Percentiles rank a stretch among this genome's conserved stretches.
These are phyloP conservation scores for Aspergillus uvarum DNA, from an alignment of 2,329 filamentous ascomycete species.

Conservation along the genomic window DNA sequence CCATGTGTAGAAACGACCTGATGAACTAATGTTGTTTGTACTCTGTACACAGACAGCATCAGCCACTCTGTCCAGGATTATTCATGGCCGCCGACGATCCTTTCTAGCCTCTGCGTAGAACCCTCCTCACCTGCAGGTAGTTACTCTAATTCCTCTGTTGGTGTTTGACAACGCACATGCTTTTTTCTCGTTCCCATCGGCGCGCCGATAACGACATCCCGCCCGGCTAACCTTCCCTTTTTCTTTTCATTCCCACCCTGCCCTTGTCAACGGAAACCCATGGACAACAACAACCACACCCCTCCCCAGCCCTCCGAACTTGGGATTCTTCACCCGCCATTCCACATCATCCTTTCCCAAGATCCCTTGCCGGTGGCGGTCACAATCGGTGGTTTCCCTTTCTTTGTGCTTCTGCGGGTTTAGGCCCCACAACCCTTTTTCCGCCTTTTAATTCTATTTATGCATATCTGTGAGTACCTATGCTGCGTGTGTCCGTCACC, in stretches of 20 bases:
- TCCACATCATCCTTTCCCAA: not conserved
- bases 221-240: not conserved
- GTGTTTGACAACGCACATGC: not conserved
- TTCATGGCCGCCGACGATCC: no score
- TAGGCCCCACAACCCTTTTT: not conserved
- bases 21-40: not conserved
- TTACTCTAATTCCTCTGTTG: not conserved
- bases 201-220: not conserved
- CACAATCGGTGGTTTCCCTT: no score
- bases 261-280: no score
- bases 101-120: no score
- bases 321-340: not conserved
- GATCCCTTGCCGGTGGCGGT: not conserved
- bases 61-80: no score
- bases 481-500: not conserved
- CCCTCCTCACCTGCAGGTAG: not conserved
- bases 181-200: not conserved
- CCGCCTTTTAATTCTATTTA: not conserved
- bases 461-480: not conserved
- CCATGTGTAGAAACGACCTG: not conserved
- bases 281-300: no score
- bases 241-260: not conserved
- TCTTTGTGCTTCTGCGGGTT: not conserved
- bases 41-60: no score
- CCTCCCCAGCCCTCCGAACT: not conserved